Base-by-base conservation (phyloP, 2,329 filamentous ascomycete species). In the Fusarium devonianum region DNA sequence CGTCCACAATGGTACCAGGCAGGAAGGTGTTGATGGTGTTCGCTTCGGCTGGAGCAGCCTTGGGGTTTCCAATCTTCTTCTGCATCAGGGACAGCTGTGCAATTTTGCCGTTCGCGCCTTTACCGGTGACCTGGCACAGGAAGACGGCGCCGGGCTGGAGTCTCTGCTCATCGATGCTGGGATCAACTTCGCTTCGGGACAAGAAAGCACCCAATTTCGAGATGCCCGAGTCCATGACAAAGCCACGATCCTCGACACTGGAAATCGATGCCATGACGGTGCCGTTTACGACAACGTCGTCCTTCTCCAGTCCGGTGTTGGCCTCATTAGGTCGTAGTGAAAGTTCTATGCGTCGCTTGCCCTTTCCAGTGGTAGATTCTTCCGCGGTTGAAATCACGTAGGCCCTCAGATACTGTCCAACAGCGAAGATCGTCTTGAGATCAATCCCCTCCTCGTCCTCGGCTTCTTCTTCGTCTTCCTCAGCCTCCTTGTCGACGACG, bases 241-340 rank as follows among this genome's bases (percentile, higher is more conserved):
- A 82, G 54, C 94, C 94, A 67, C 96, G 92, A 64, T 99, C 95
- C 72, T 99, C 93, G n/a, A 95, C 88, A 71, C 93, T 99, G 39
- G 82, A 74, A 18, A 99, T 87, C 0, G 92, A 88, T 2, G 92
- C 93, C 80, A 97, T 95, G 14, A 97, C 77, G 34, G 89, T 92
- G 58, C 79, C 81, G 66, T 96, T 88, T 29, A 81, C 73, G 8
- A 94, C 85, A 8, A 97, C 73, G 63, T 91, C 90, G 29, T 88
- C 84, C 59, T 84, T 81, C 4, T 82, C 78, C 16, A 99, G 76
- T 2, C 89, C 87, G 3, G 82, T 81, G 69, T 99, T 99, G 44
- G 90, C 81, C 54, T 90, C 82, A 50, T 82, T 80, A 3, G 94
- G 94, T 38, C 90, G 84, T 22, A 97, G 76, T 1, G 93, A 93